Evolutionary conservation across 2,329 filamentous ascomycete genomes (phyloP).

Genomic region (Chaetomium sp.): DNA sequence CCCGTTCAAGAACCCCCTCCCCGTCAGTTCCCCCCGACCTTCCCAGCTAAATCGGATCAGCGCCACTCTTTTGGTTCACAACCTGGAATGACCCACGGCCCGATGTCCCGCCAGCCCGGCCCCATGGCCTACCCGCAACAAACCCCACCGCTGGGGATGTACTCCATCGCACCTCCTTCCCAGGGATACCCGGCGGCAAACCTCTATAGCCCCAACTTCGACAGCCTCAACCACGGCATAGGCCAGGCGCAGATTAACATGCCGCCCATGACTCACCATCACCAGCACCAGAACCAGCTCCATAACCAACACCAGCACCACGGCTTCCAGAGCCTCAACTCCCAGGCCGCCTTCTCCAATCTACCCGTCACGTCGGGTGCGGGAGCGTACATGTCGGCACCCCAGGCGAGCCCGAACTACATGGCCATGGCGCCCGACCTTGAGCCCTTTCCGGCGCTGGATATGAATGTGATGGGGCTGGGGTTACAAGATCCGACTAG

Average conservation of each 20-base stretch:
- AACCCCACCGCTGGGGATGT: slow-evolving; percentile 27
- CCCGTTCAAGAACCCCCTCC: slow-evolving; percentile 62
- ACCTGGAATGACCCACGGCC: background rate
- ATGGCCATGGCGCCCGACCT: slow-evolving; percentile 39
- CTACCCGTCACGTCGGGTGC: slow-evolving; percentile 23
- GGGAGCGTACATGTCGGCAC: slow-evolving; percentile 10
- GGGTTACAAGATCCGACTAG: slow-evolving; percentile 42
- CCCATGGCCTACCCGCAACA: slow-evolving; percentile 29
- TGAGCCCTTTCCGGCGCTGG: slow-evolving; percentile 43
- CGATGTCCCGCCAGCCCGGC: slow-evolving; percentile 24
- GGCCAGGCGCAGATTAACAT: slow-evolving; percentile 25
- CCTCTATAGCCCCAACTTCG: slow-evolving; percentile 29
- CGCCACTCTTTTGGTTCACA: slow-evolving; percentile 29
- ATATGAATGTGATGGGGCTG: slow-evolving; percentile 43
- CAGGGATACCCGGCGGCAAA: slow-evolving; percentile 24
- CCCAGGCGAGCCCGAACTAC: slow-evolving; percentile 30
- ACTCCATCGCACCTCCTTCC: slow-evolving; percentile 23
- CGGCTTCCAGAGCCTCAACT: slow-evolving; percentile 33
- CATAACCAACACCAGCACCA: slow-evolving; percentile 15
- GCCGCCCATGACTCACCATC: slow-evolving; percentile 17
- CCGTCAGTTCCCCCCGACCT: slow-evolving; percentile 41
- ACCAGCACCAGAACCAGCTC: slow-evolving; percentile 8
- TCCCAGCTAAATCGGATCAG: slow-evolving; percentile 40
- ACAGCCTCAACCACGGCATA: slow-evolving; percentile 21
- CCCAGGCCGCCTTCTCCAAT: slow-evolving; percentile 22